Evolutionary conservation across 2,329 filamentous ascomycete species (phyloP).

Genomic region (Microdochium paspali): DNA sequence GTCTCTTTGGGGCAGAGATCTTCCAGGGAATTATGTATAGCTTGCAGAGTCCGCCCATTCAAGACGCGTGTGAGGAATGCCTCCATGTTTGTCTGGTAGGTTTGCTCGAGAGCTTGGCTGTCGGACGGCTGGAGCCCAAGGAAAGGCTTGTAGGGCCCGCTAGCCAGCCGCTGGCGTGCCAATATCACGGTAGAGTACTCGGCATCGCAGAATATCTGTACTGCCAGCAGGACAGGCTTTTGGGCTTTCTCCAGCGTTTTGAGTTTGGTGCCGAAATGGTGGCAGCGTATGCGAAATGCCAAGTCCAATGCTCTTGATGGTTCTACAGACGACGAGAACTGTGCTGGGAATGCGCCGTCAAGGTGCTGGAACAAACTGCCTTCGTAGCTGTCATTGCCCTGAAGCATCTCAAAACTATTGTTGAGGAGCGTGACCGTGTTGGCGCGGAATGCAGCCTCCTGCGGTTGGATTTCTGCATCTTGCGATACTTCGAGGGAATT

Average conservation of each 20-base stretch:
- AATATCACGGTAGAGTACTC: background rate
- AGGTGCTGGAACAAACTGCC: background rate
- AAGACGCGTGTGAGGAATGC: conserved; percentile 6
- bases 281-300: conserved; percentile 14
- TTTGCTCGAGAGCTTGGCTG: conserved; percentile 1
- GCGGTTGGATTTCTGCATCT: background rate
- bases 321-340: background rate
- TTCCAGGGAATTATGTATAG: conserved; percentile 5
- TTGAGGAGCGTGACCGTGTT: background rate
- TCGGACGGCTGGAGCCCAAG: conserved; percentile 5
- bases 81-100: conserved; percentile 5
- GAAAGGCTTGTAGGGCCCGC: conserved; percentile 12
- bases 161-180: conserved; percentile 5
- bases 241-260: too few species aligned
- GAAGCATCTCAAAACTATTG: background rate
- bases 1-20: conserved; percentile 4
- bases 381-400: background rate
- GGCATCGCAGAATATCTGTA: conserved; percentile 12
- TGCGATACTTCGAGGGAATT: background rate
- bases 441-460: background rate
- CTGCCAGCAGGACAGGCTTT: conserved; percentile 9
- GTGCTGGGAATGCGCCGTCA: conserved; percentile 5
- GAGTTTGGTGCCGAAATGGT: conserved; percentile 10
- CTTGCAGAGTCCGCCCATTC: background rate
- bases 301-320: conserved; percentile 5